These are phyloP conservation scores for Pistacia integerrima DNA, from an alignment of 345 rosid genomes.

Conservation along the genomic window DNA sequence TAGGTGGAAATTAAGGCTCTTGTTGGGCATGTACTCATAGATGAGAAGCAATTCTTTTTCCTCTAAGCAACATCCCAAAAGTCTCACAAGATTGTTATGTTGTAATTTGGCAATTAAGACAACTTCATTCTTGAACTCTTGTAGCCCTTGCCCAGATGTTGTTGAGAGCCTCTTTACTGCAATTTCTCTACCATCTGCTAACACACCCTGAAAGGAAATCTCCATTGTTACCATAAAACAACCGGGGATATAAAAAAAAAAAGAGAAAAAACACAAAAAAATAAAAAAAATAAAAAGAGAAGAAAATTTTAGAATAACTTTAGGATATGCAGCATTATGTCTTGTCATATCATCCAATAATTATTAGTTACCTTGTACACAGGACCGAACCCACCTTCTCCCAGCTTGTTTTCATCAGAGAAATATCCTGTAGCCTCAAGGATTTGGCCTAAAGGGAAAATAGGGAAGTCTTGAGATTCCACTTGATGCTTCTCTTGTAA, in stretches of 20 bases:
- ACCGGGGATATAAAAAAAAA: too few relatives aligned
- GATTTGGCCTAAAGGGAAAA: slow-evolving; percentile 22
- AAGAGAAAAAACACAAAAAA: background rate
- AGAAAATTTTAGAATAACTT: too few relatives aligned
- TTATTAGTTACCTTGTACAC: slow-evolving; percentile 39
- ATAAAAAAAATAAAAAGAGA: too few relatives aligned
- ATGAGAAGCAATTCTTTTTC: slow-evolving; percentile 24
- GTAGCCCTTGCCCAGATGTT: slow-evolving; percentile 28
- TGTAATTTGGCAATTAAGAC: slow-evolving; percentile 21
- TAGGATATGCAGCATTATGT: too few relatives aligned
- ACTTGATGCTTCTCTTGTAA: slow-evolving; percentile 2
- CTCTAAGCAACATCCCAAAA: slow-evolving; percentile 31
- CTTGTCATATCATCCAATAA: too few relatives aligned
- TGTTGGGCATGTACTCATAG: slow-evolving; percentile 32
- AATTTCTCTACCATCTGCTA: slow-evolving; percentile 19
- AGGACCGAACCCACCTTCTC: slow-evolving; percentile 55
- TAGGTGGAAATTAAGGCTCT: slow-evolving; percentile 26
- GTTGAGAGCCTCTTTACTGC: slow-evolving; percentile 25
- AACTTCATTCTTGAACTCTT: slow-evolving; percentile 33
- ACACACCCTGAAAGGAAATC: background rate
- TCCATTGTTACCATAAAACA: background rate
- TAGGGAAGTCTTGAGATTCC: slow-evolving; percentile 27
- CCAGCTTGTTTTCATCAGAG: slow-evolving; percentile 37
- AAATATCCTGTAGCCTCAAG: slow-evolving; percentile 32
- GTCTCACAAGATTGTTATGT: slow-evolving; percentile 30